Base-by-base conservation (phyloP, 2,329 filamentous ascomycete species). In the Neopestalotiopsis rosae region DNA sequence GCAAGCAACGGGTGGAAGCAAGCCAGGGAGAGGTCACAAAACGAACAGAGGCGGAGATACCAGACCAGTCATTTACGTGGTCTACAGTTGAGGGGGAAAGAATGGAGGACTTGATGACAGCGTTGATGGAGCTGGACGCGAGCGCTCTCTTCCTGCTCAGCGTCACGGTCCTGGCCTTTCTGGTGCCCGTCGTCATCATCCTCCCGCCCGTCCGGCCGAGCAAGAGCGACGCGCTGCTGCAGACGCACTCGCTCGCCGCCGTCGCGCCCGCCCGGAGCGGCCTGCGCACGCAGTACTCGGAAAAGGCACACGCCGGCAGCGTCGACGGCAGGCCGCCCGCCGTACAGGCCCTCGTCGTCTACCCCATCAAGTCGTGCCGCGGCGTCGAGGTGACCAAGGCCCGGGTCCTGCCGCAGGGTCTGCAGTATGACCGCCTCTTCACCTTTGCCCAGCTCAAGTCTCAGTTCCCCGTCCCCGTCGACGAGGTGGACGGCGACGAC, bases 341-440 rank as follows among this genome's bases (percentile, higher is more conserved):
- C 24, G 77, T 87, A 65, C 80, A 94, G 78, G 92, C 92, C 67
- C 83, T 97, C 65, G 91, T 90, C 81, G 87, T 94, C 69, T 95
- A 96, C 79, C 94, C 95, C 0, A 82, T 97, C 78, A 95, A 97
- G 81, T 94, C 92, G 68, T 97, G 94, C 78, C 85, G 83, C 68
- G 92, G 92, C 34, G 89, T 97, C 67, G 93, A 96, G 80, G 80
- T 97, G 61, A 81, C 87, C 65, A 82, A 86, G 70, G 88, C 88
- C 69, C 87, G 88, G 67, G 86, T 96, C 17, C 81, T 93, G 61
- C 83, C 88, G 5, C 89, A 88, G 2, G 94, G 94, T 2, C 85
- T 97, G 68, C 88, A 91, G 77, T 92, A 92, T 79, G 94, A 98
- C 80, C 89, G 94, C 5, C 88, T 95, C 73, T 97, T 94, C 82